phyloP scores from a whole-genome alignment of 495 filamentous ascomycete genomes.

The Podospora fimiseda region DNA sequence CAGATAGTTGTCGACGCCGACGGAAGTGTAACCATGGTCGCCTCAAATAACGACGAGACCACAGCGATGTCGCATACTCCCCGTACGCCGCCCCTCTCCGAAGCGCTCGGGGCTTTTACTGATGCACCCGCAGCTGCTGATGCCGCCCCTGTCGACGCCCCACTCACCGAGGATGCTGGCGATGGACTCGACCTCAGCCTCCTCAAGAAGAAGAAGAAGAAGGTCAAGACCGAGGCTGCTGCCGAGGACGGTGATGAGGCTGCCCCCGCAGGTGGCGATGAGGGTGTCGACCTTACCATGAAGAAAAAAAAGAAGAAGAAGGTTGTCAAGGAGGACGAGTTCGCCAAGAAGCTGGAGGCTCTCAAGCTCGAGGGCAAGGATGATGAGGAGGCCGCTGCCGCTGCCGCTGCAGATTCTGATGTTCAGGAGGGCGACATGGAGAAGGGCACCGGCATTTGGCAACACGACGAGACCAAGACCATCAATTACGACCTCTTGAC shows the following conservation, averaged over 20 bases:
- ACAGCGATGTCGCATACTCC: constrained; percentile 62
- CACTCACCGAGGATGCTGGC: constrained; percentile 27
- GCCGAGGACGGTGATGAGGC: constrained; percentile 47
- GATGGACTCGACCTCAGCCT: constrained; percentile 41
- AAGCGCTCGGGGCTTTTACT: constrained; percentile 46
- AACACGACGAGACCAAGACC: constrained; percentile 64
- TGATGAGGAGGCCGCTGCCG: constrained; percentile 40
- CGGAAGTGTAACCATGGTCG: constrained; percentile 64
- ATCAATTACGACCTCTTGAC: constrained; percentile 83
- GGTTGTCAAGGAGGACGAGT: constrained; percentile 58
- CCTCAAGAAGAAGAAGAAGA: constrained; percentile 72
- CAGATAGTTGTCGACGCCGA: constrained; percentile 76
- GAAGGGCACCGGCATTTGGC: constrained; percentile 91
- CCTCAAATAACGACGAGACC: constrained; percentile 54
- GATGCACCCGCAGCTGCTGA: constrained; percentile 58
- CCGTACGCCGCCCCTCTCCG: constrained; percentile 52
- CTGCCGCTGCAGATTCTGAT: constrained; percentile 36
- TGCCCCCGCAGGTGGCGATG: constrained; percentile 22
- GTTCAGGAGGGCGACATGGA: constrained; percentile 65
- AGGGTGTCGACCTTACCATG: constrained; percentile 55
- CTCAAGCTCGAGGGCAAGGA: constrained; percentile 76
- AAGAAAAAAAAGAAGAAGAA: constrained; percentile 99
- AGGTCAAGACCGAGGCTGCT: constrained; percentile 68
- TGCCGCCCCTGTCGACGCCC: constrained; percentile 52
- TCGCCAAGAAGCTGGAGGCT: constrained; percentile 54